Percentiles rank a stretch among this genome's conserved stretches.
Conservation (phyloP, 306 rosid species). For the Elaeagnus macrophylla region DNA sequence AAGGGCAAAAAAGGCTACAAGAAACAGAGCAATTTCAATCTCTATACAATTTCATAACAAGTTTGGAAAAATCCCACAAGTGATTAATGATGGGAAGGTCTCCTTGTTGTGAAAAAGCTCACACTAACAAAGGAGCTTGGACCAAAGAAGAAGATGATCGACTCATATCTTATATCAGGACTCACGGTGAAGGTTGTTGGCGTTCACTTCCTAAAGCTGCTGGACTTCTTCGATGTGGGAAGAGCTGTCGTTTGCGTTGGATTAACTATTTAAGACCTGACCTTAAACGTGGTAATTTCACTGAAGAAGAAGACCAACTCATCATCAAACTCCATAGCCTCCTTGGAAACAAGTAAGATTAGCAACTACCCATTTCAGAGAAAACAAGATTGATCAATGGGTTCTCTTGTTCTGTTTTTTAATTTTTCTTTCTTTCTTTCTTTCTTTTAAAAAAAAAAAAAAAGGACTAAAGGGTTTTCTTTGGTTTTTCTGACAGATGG, state of each 20-base stretch:
- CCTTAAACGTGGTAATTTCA: constrained; percentile 91
- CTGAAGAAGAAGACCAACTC: constrained; percentile 89
- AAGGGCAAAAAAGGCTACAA: not conserved
- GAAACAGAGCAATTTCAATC: not conserved
- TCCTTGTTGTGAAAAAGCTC: constrained; percentile 98
- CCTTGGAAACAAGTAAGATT: constrained; percentile 81
- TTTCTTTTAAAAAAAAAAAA: no score
- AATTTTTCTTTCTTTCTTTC: no score
- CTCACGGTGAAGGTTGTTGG: constrained; percentile 99
- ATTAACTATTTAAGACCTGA: constrained; percentile 97
- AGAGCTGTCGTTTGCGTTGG: constrained; percentile 95
- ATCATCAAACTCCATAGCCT: constrained; percentile 98
- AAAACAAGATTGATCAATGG: no score
- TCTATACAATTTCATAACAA: no score
- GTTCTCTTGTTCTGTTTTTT: not conserved
- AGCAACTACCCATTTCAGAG: not conserved
- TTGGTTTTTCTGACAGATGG: constrained; percentile 46
- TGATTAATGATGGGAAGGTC: constrained; percentile 67
- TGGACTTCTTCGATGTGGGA: constrained; percentile 94
- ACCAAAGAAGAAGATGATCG: constrained; percentile 97
- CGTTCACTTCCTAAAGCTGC: constrained; percentile 96
- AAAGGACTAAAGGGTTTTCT: constrained; percentile 20
- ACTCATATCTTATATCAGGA: constrained; percentile 70
- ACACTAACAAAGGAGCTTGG: constrained; percentile 99
- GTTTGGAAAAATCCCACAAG: no score